Evolutionary conservation across 2,329 filamentous ascomycete species (phyloP), one percentile per base, ranked within the genome.

Genomic region (Neonectria hederae): DNA sequence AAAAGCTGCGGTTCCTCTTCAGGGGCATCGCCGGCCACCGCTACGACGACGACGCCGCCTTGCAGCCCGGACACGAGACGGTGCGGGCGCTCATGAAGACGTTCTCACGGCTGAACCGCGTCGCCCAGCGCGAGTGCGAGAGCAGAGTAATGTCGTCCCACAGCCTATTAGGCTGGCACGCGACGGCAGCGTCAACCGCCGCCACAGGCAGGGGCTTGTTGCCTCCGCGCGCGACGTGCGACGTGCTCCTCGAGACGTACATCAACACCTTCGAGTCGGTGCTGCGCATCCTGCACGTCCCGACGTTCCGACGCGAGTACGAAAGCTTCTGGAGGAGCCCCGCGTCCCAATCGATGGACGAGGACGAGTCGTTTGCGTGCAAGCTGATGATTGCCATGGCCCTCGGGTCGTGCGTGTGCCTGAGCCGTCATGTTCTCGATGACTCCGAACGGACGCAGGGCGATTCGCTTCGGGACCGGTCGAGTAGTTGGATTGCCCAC

Each of bases 331-430:
- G 81, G 80, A 67, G 35, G n/a, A 58, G 45, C 30, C 30, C 46
- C 13, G 74, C 13, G 74, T 53, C 61, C 5, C 26, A 43, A 35
- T 87, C 87, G 58, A 65, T 86, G 7, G 79, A 58, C 26, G 60
- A 58, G 10, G 54, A 62, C 26, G 60, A 57, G 46, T 26, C 60
- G 7, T 62, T 62, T 40, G 28, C 48, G 17, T 58, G 86, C 26
- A 84, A 85, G 63, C 62, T 88, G 13, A 86, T 87, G 67, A 76
- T 88, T 3, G 79, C 86, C 0, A 72, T 88, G 17, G 84, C 86
- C 1, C 82, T 88, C 40, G 86, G 85, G 1, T 81, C 84, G 13
- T 45, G 45, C 30, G 54, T 62, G 21, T 62, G 54, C 14, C 48
- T 32, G 2, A 60, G 58, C 51, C 58, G 58, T 8, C 49, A 48